Percentiles rank a stretch among this genome's conserved stretches.
These are phyloP conservation scores for Cutaneotrichosporon cyanovorans DNA, from an alignment of 1,284 basidiomycete species.

Conservation along the genomic window DNA sequence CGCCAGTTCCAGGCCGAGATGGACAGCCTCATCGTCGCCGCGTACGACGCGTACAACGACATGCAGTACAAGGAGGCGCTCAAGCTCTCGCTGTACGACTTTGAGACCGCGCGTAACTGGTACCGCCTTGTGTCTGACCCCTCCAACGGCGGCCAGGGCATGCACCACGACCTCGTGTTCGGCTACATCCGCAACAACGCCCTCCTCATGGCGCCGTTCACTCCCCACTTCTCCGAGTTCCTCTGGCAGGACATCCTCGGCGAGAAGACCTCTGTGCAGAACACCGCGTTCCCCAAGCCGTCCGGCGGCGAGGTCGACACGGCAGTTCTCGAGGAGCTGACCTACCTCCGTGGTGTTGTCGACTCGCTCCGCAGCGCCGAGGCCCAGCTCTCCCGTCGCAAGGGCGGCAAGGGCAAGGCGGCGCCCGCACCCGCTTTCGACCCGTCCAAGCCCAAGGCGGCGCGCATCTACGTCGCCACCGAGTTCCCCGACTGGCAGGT, in stretches of 20 bases:
- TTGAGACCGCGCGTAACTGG: conserved; percentile 87
- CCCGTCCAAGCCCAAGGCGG: conserved; percentile 73
- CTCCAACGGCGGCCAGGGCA: conserved; percentile 56
- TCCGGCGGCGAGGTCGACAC: conserved; percentile 49
- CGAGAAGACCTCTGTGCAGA: conserved; percentile 68
- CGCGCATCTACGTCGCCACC: conserved; percentile 82
- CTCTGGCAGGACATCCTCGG: conserved; percentile 73
- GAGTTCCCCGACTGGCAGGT: conserved; percentile 93
- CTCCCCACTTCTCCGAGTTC: conserved; percentile 92
- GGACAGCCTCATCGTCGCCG: conserved; percentile 71
- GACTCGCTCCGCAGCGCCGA: conserved; percentile 81
- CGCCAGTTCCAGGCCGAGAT: conserved; percentile 86
- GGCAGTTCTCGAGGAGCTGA: conserved; percentile 60
- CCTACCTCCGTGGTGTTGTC: conserved; percentile 52
- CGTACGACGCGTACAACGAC: conserved; percentile 67
- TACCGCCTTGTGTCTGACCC: conserved; percentile 88
- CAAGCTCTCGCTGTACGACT: conserved; percentile 93
- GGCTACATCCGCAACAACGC: conserved; percentile 76
- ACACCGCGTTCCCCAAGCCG: conserved; percentile 54
- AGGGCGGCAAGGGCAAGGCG: conserved; percentile 49
- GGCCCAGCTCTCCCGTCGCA: conserved; percentile 60
- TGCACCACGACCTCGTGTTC: conserved; percentile 71
- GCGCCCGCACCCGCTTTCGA: conserved; percentile 54
- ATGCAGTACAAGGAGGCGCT: conserved; percentile 93
- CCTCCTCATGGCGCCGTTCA: conserved; percentile 77